These are phyloP conservation scores for Turnera subulata DNA, from an alignment of 345 rosid genomes.

Conservation along the genomic window DNA sequence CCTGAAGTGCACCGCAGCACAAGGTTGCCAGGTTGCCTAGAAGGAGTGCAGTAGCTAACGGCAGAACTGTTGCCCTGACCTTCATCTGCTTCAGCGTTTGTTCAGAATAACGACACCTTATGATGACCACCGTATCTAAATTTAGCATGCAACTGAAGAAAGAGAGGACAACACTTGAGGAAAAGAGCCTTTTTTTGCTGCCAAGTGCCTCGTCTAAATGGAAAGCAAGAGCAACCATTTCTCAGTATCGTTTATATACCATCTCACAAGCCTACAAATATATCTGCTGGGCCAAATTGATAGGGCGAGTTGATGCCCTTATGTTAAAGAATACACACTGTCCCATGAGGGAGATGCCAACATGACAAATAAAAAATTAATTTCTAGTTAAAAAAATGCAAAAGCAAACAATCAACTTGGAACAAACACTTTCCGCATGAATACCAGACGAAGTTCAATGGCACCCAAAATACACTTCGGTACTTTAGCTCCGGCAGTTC, in stretches of 20 bases:
- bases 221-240: not conserved
- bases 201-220: not conserved
- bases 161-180: not conserved
- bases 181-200: not conserved
- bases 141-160: not conserved
- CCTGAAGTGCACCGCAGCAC: conserved; percentile 16
- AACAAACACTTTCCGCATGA: too few species aligned
- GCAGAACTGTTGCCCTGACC: conserved; percentile 7
- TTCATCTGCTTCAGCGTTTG: conserved; percentile 12
- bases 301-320: too few species aligned
- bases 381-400: too few species aligned
- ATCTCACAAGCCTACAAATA: too few species aligned
- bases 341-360: too few species aligned
- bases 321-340: too few species aligned
- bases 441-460: too few species aligned
- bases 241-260: not conserved
- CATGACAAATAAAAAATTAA: too few species aligned
- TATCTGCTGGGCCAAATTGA: too few species aligned
- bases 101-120: not conserved
- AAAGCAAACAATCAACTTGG: too few species aligned
- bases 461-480: too few species aligned
- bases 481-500: too few species aligned
- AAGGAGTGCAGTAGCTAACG: conserved; percentile 6
- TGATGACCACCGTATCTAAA: not conserved
- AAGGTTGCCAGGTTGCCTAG: conserved; percentile 8